These are phyloP conservation scores for Cucumis hystrix DNA, from an alignment of 306 rosid genomes.

Conservation along the genomic window DNA sequence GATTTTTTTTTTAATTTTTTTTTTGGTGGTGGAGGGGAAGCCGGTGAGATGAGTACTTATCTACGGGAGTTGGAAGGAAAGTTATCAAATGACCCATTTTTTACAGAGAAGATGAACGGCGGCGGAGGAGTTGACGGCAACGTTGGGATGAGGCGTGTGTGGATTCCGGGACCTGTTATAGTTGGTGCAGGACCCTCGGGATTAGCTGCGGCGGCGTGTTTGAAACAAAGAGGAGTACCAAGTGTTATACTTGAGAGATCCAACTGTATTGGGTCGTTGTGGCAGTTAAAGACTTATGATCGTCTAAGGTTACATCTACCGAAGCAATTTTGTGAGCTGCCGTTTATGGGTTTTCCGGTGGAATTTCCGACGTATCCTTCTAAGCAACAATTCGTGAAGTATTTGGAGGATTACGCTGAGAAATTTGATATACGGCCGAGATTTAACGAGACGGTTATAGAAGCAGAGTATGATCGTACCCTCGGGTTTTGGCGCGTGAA, in stretches of 20 bases:
- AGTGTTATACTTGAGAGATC: conserved; percentile 43
- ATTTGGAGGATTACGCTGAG: conserved; percentile 31
- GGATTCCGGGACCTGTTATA: conserved; percentile 36
- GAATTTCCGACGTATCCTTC: conserved; percentile 52
- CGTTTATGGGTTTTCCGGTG: conserved; percentile 33
- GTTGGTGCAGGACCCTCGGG: conserved; percentile 73
- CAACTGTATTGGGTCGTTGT: conserved; percentile 51
- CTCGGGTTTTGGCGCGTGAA: conserved; percentile 39
- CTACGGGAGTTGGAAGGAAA: conserved; percentile 45
- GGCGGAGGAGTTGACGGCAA: not conserved
- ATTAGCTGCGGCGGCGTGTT: conserved; percentile 48
- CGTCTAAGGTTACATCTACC: conserved; percentile 52
- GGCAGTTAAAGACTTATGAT: conserved; percentile 62
- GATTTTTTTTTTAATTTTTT: not conserved
- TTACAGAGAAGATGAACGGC: conserved; percentile 12
- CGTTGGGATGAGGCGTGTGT: not conserved
- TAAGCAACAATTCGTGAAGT: conserved; percentile 40
- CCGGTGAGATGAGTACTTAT: conserved; percentile 14
- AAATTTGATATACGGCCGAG: conserved; percentile 31
- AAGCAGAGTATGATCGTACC: conserved; percentile 30
- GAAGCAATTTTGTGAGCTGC: conserved; percentile 59
- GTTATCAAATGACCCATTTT: conserved; percentile 45
- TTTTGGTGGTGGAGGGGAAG: not conserved
- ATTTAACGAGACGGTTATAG: conserved; percentile 39
- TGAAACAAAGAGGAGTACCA: conserved; percentile 21